Evolutionary conservation across 2,329 filamentous ascomycete species (phyloP), one percentile per base, ranked within the genome.

Genomic region (Colletotrichum abscissum): DNA sequence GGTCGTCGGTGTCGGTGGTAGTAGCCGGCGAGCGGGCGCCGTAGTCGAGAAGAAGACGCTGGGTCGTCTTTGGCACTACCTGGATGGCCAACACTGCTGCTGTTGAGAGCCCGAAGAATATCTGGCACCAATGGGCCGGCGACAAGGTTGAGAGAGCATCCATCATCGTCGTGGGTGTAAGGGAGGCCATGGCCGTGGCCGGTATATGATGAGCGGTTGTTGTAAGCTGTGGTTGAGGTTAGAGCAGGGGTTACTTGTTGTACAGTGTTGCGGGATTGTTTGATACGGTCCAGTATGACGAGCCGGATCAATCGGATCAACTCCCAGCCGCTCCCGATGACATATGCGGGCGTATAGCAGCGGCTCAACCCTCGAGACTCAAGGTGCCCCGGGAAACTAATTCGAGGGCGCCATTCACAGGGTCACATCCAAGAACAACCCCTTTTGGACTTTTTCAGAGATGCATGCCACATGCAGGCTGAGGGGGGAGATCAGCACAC

Each of bases 31-130:
- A 77, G 38, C 88, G 84, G 7, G 88, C 85, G 16, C 88, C 89
- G 72, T 90, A 90, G 77, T 86, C 84, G 65, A 87, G 83, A 19
- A 90, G 78, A 4, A 85, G 81, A 28, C 80, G 79, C 65, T 84
- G 83, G n/a, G 84, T 79, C n/a, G 84, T 80, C 35, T 78, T 75
- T 9, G 89, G 88, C 28, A 88, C 79, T 8, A 80, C 76, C 1
- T 87, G 84, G 46, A 89, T 80, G 12, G 79, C 79, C 8, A 87
- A 72, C 35, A 89, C 81, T 62, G 78, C 75, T 12, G 79, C 80
- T 6, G 85, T 81, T 3, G 85, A 80, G 59, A 86, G 76, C 49
- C 86, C 78, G 78, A 88, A 90, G 77, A 86, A 86, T 28, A 81
- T 76, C 76, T 88, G 88, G 74, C 86, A 88, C 75, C 78, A 79